Evolutionary conservation across 495 filamentous ascomycete genomes (phyloP).

Genomic region (Sporormia fimetaria): DNA sequence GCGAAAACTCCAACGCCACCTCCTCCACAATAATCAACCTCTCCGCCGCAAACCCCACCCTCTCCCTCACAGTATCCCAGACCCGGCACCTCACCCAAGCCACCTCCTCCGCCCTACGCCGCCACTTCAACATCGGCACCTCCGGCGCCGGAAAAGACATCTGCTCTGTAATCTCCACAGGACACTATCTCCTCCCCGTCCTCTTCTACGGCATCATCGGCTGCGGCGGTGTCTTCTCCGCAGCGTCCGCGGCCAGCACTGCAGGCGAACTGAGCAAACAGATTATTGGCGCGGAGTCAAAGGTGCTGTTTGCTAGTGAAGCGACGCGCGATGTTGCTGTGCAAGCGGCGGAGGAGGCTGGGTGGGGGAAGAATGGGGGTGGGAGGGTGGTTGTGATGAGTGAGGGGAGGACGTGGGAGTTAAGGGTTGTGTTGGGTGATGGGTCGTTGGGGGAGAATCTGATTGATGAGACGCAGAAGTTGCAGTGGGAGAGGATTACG

Average conservation of each 20-base stretch:
- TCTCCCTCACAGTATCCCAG: constrained; percentile 37
- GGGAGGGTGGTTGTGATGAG: constrained; percentile 20
- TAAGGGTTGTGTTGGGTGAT: constrained; percentile 4
- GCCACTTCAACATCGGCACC: constrained; percentile 38
- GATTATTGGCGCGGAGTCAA: constrained; percentile 27
- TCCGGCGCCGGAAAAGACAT: constrained; percentile 38
- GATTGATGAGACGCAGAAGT: constrained; percentile 11
- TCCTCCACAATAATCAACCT: constrained; percentile 31
- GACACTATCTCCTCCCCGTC: constrained; percentile 38
- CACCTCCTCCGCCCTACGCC: constrained; percentile 37
- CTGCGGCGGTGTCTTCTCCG: constrained; percentile 40
- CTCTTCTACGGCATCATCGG: constrained; percentile 40
- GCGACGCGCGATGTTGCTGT: constrained; percentile 20
- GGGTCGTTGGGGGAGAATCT: constrained; percentile 8
- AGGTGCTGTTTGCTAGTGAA: constrained; percentile 14
- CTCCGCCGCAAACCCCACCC: constrained; percentile 38
- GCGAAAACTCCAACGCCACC: constrained; percentile 14
- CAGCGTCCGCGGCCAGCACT: constrained; percentile 35
- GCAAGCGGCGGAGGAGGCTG: constrained; percentile 20
- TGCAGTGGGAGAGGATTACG: constrained; percentile 37
- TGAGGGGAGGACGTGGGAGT: constrained; percentile 13
- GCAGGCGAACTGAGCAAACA: constrained; percentile 35
- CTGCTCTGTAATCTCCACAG: constrained; percentile 38
- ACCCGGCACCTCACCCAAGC: constrained; percentile 35
- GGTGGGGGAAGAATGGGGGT: constrained; percentile 17